Percentiles rank a stretch among this genome's conserved stretches.
Evolutionary conservation across 305 asterid genomes (phyloP).

Genomic region (Lippia alba): DNA sequence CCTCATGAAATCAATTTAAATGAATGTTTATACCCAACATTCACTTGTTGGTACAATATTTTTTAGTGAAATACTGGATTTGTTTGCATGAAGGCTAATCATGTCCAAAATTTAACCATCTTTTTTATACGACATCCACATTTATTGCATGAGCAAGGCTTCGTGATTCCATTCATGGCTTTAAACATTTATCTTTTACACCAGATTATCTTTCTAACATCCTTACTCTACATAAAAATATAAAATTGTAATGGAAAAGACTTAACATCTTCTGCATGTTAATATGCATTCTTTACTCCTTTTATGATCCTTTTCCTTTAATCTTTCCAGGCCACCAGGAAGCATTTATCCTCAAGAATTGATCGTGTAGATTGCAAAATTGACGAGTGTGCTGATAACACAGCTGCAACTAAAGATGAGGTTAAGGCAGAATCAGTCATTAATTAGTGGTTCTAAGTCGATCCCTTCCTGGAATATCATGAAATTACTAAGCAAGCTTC

Average conservation of each 20-base stretch:
- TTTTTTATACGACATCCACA: background rate
- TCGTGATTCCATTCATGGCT: constrained; percentile 12
- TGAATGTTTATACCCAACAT: constrained; percentile 5
- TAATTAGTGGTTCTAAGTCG: constrained; percentile 7
- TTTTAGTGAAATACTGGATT: constrained; percentile 4
- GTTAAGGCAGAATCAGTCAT: constrained; percentile 47
- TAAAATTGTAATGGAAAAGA: background rate
- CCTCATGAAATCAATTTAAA: constrained; percentile 7
- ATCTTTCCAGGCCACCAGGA: constrained; percentile 71
- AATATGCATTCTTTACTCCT: constrained; percentile 20
- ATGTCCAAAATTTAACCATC: background rate
- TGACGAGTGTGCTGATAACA: constrained; percentile 69
- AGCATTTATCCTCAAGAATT: constrained; percentile 74
- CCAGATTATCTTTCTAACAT: constrained; percentile 16
- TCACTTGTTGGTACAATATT: constrained; percentile 7
- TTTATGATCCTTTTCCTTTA: constrained; percentile 24
- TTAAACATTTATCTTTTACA: constrained; percentile 5
- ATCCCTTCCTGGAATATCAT: constrained; percentile 26
- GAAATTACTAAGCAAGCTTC: constrained; percentile 29
- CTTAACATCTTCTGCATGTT: background rate
- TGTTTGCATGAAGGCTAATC: constrained; percentile 4
- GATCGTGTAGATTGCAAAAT: constrained; percentile 77
- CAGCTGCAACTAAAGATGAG: constrained; percentile 70
- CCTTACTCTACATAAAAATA: background rate
- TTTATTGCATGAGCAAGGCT: background rate